Percentiles rank a stretch among this genome's conserved stretches.
Conservation (phyloP, 768 basidiomycete genomes). For the Suillus subaureus region DNA sequence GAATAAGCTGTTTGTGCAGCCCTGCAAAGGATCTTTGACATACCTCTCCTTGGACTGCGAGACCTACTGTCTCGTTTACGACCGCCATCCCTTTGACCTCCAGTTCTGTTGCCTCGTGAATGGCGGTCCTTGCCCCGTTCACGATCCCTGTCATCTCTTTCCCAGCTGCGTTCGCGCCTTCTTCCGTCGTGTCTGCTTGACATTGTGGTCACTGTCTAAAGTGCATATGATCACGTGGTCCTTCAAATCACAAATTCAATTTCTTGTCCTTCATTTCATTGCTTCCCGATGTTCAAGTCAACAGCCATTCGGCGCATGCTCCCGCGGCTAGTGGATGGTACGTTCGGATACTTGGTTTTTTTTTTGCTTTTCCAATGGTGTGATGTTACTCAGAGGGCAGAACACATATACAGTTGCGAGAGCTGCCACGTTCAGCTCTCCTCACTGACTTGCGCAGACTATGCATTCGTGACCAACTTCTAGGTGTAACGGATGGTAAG, state of each 20-base stretch:
- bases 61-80: conserved; percentile 44
- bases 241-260: background rate
- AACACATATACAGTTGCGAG: conserved; percentile 48
- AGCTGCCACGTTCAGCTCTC: conserved; percentile 54
- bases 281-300: conserved; percentile 18
- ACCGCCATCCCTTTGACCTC: conserved; percentile 35
- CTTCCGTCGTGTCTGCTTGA: conserved; percentile 58
- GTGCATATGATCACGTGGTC: conserved; percentile 27
- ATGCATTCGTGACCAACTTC: conserved; percentile 41
- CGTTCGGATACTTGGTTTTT: conserved; percentile 8
- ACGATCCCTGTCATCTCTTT: conserved; percentile 47
- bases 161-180: conserved; percentile 67
- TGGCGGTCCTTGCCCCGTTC: conserved; percentile 51
- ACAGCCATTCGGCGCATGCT: conserved; percentile 23
- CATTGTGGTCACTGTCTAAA: conserved; percentile 47
- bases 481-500: conserved; percentile 47
- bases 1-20: background rate
- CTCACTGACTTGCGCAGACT: conserved; percentile 56
- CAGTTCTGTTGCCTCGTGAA: conserved; percentile 36
- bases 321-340: conserved; percentile 18
- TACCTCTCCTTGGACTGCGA: conserved; percentile 38
- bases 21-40: conserved; percentile 4
- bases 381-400: conserved; percentile 22
- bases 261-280: background rate
- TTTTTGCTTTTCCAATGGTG: background rate